Base-by-base conservation (phyloP, 1,284 basidiomycete genomes). In the Ustilago shanxiensis region DNA sequence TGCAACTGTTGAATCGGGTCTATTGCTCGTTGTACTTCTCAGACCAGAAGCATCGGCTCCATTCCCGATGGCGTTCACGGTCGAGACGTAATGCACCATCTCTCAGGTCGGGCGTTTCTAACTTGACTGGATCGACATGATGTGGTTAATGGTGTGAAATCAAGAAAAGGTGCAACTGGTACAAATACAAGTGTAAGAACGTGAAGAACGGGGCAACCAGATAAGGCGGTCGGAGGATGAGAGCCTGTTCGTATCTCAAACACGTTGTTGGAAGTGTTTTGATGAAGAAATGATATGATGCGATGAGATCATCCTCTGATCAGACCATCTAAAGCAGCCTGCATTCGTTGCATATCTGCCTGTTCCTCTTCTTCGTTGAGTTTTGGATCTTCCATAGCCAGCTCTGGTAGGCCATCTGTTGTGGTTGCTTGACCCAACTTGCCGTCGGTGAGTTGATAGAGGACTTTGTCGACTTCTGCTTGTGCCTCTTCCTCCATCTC, bases 401-500 rank as follows among this genome's bases (percentile, higher is more conserved):
- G 63, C 11, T 79, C 77, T 5, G 84, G 81, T 4, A 85, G 66
- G 28, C 71, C 61, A 37, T 72, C 79, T 18, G 84, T 77, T 11
- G 80, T 66, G 37, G 51, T 65, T 3, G 81, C 82, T 58, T 82
- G 76, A 18, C 85, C 85, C 10, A 86, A 75, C 88, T 98, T 98
- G 73, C 96, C 97, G 81, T 98, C 92, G 7, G 97, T 99, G 68
- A 99, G 89, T 72, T 98, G 94, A 81, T 92, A 98, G 44, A 99
- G 87, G 3, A 99, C 94, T 86, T 96, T 98, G 86, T 99, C 96
- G 13, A 99, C 94, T 85, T 99, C 97, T 22, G 91, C 94, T 82
- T 98, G 94, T 0, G 97, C 97, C 87, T 99, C 97, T 79, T 96
- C 95, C 82, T 97, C 95, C 55, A 99, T 86, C 79, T 95, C 95